Conservation (phyloP, 306 rosid genomes). For the Benincasa hispida region DNA sequence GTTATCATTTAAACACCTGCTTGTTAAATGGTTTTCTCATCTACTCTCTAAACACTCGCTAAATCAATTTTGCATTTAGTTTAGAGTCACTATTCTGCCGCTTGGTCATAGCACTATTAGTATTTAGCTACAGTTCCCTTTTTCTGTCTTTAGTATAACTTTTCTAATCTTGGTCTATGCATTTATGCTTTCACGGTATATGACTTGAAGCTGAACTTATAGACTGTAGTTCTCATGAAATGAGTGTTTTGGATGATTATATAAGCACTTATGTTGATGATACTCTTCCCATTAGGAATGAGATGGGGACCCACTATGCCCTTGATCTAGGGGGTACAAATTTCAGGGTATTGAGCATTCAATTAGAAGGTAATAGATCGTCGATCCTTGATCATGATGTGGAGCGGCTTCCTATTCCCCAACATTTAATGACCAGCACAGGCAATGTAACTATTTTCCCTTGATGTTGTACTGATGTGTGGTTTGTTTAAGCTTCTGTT, state of each 20-base stretch:
- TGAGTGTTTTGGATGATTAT: background rate
- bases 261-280: background rate
- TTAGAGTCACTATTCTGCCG: background rate
- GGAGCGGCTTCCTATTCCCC: slow-evolving; percentile 59
- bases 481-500: background rate
- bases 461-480: background rate
- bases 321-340: slow-evolving; percentile 81
- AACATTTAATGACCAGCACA: slow-evolving; percentile 55
- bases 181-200: background rate
- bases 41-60: background rate
- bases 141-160: background rate
- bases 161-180: background rate
- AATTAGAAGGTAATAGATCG: slow-evolving; percentile 52
- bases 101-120: background rate
- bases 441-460: slow-evolving; percentile 43
- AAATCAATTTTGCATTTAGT: background rate
- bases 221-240: background rate
- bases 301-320: slow-evolving; percentile 73
- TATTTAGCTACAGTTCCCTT: background rate
- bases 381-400: slow-evolving; percentile 39
- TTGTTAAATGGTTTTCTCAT: background rate
- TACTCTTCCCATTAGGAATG: slow-evolving; percentile 35
- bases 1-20: background rate
- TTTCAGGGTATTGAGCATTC: slow-evolving; percentile 75
- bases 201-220: background rate